Percentiles rank a stretch among this genome's conserved stretches.
phyloP scores from a whole-genome alignment of 2,329 filamentous ascomycete genomes.

The Penicillium sp. region DNA sequence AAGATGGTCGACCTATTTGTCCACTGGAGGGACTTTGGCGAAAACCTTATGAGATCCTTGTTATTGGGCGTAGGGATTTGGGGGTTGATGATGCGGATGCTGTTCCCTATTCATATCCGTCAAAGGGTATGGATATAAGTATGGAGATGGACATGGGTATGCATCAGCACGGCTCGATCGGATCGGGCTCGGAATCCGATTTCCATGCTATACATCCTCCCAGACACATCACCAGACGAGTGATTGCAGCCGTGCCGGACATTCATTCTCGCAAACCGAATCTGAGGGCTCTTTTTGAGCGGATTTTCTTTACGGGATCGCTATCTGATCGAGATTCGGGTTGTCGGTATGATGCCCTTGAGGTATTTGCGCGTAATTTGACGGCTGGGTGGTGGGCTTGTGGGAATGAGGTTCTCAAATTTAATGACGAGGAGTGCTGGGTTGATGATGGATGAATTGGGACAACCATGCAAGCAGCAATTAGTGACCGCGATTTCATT shows the following conservation, averaged over 20 bases:
- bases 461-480: not conserved
- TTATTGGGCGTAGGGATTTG: slow-evolving; percentile 46
- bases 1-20: slow-evolving; percentile 56
- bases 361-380: slow-evolving; percentile 64
- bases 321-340: slow-evolving; percentile 3
- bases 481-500: too few species aligned
- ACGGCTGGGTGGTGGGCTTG: slow-evolving; percentile 66
- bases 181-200: slow-evolving; percentile 2
- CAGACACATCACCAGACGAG: slow-evolving; percentile 47
- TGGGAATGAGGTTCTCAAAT: slow-evolving; percentile 66
- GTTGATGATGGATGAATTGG: slow-evolving; percentile 15
- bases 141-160: too few species aligned
- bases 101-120: not conserved
- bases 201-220: slow-evolving; percentile 13
- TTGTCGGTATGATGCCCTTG: slow-evolving; percentile 55
- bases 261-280: slow-evolving; percentile 69
- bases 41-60: slow-evolving; percentile 65
- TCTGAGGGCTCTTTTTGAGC: slow-evolving; percentile 59
- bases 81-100: not conserved
- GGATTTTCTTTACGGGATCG: slow-evolving; percentile 41
- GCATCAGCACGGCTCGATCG: not conserved
- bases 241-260: slow-evolving; percentile 65
- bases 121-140: not conserved
- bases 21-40: slow-evolving; percentile 59
- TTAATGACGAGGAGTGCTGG: slow-evolving; percentile 61